Evolutionary conservation across 805 yeast species (phyloP).

Genomic region (Lipomyces yamanashiensis): DNA sequence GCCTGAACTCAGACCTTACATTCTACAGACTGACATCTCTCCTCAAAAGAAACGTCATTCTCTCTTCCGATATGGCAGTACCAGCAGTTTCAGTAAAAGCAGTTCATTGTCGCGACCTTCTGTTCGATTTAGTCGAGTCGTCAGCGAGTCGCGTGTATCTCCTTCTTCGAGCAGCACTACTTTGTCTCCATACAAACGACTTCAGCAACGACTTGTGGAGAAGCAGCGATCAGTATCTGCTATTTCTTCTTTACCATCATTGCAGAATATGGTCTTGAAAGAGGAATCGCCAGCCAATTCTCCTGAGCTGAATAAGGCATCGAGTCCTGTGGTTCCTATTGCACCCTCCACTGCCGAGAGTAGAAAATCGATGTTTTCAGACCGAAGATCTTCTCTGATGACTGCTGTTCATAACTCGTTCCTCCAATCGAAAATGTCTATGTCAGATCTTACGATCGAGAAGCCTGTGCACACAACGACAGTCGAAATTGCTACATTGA

Average conservation of each 20-base stretch:
- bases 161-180: constrained; percentile 1
- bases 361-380: background rate
- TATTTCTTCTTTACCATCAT: constrained; percentile 5
- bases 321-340: background rate
- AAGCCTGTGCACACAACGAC: background rate
- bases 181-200: constrained; percentile 11
- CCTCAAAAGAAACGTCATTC: constrained; percentile 31
- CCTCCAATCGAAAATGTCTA: background rate
- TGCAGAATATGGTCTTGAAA: constrained; percentile 3
- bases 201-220: constrained; percentile 19
- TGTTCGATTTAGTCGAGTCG: constrained; percentile 18
- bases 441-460: background rate
- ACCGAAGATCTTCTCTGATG: constrained; percentile 7
- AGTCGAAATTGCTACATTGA: background rate
- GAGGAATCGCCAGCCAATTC: constrained; percentile 11
- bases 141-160: constrained; percentile 14
- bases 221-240: constrained; percentile 20
- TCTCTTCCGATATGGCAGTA: constrained; percentile 18
- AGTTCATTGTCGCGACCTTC: constrained; percentile 3
- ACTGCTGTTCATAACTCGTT: constrained; percentile 6
- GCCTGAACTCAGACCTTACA: constrained; percentile 26
- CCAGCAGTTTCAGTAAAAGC: background rate
- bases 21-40: constrained; percentile 25
- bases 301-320: background rate
- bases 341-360: background rate